Conservation (phyloP, 2,329 filamentous ascomycete genomes). For the Colletotrichum sp. region DNA sequence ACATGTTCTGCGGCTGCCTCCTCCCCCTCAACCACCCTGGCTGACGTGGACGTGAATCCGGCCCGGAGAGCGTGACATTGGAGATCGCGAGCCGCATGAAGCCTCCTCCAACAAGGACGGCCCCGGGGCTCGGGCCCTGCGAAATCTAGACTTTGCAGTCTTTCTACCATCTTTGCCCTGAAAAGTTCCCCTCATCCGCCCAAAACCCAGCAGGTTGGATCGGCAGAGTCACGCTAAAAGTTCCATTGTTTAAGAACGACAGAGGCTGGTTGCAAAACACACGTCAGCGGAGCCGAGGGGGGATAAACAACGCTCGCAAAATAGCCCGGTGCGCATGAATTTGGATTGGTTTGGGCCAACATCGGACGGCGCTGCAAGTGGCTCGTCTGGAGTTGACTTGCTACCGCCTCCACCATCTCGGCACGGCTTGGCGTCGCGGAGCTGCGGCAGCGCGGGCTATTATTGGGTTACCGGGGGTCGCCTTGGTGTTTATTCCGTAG, state of each 20-base stretch:
- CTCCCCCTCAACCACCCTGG: background rate
- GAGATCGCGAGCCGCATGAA: background rate
- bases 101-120: background rate
- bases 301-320: background rate
- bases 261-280: background rate
- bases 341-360: background rate
- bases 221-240: background rate
- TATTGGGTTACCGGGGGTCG: background rate
- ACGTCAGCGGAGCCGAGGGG: background rate
- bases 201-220: background rate
- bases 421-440: constrained; percentile 20
- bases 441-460: constrained; percentile 15
- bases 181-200: background rate
- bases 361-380: constrained; percentile 12
- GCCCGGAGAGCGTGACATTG: background rate
- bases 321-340: background rate
- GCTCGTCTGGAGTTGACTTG: background rate
- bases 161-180: background rate
- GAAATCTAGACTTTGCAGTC: background rate
- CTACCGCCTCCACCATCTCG: constrained; percentile 14
- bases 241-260: background rate
- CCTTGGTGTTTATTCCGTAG: background rate
- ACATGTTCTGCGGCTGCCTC: background rate
- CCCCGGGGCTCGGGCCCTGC: background rate
- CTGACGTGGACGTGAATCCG: constrained; percentile 6